phyloP scores from a whole-genome alignment of 805 yeast genomes.

The Starmerella roubikii region DNA sequence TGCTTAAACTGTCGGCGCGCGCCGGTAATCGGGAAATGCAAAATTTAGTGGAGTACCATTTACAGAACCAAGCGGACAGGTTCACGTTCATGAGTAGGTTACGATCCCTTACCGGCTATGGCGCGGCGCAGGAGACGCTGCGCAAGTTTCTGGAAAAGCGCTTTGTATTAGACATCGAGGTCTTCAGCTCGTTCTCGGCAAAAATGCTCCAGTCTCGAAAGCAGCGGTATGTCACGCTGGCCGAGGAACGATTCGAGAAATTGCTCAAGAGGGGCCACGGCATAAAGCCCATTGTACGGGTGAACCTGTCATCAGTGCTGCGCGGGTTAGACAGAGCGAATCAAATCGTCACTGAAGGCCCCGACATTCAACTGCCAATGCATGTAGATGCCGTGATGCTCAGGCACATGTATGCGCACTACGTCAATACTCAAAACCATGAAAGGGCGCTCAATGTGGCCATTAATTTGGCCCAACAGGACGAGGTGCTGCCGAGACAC shows the following conservation, averaged over 20 bases:
- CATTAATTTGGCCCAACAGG: slow-evolving; percentile 11
- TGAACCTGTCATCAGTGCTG: not conserved
- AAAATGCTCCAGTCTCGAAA: slow-evolving; percentile 14
- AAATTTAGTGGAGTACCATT: slow-evolving; percentile 18
- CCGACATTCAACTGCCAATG: slow-evolving; percentile 5
- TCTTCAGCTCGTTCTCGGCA: slow-evolving; percentile 20
- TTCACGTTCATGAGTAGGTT: slow-evolving; percentile 22
- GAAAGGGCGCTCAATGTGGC: slow-evolving; percentile 6
- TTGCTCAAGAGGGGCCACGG: slow-evolving; percentile 2
- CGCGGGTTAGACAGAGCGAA: slow-evolving; percentile 10
- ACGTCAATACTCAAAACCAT: slow-evolving; percentile 1
- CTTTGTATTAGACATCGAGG: slow-evolving; percentile 20
- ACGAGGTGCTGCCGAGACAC: slow-evolving; percentile 6
- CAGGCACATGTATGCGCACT: slow-evolving; percentile 4
- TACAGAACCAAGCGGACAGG: slow-evolving; percentile 22
- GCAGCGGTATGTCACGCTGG: slow-evolving; percentile 18
- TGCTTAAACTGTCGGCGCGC: slow-evolving; percentile 22
- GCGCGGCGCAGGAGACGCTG: slow-evolving; percentile 10
- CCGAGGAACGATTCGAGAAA: slow-evolving; percentile 17
- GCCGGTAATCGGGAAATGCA: slow-evolving; percentile 13
- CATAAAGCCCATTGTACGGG: not conserved
- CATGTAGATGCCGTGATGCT: slow-evolving; percentile 2
- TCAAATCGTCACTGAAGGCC: not conserved
- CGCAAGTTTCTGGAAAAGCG: slow-evolving; percentile 15
- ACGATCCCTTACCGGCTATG: slow-evolving; percentile 11